Base-by-base conservation (phyloP, 306 rosid genomes). In the Rubus parviflorus region DNA sequence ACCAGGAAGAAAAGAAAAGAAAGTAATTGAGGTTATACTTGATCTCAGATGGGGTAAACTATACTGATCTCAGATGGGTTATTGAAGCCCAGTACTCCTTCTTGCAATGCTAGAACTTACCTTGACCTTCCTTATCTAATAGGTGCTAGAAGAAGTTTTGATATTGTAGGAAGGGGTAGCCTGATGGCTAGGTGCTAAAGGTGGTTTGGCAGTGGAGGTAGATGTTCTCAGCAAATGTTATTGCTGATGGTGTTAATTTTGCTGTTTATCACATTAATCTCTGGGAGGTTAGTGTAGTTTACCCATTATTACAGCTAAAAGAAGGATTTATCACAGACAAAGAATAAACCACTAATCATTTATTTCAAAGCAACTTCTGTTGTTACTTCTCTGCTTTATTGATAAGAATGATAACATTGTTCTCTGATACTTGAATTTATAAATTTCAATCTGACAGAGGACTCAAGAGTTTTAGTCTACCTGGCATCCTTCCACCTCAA, bases 401-500 rank as follows among this genome's bases (percentile, higher is more conserved):
- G 64, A 7, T n/a, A n/a, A n/a, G n/a, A n/a, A n/a, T n/a, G n/a
- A n/a, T 17, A n/a, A 38, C 19, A 40, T 23, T 51, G 17, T 17
- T 35, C 16, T 54, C 43, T 52, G 46, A 57, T 65, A 22, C 23
- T 57, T 8, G 46, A 64, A 11, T 10, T 65, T 40, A 23, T 6
- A 45, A 63, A 46, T 75, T 68, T 60, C 11, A 13, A 71, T 77
- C 54, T 58, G 63, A 58, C 69, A 94, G 98, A 77, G 25, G 0
- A 1, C 81, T 94, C 78, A 92, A 88, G 86, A 19, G 80, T 58
- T 66, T 58, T 77, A 89, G 72, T 80, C 90, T 90, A 77, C 93
- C 95, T 17, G 97, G 98, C 53, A 30, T 74, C 75, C 98, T 94
- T 83, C 97, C 98, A 64, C 86, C 92, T 81, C 93, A 92, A 72